These are phyloP conservation scores for Haplographium delicatum DNA, from an alignment of 495 filamentous ascomycete genomes.

Conservation along the genomic window DNA sequence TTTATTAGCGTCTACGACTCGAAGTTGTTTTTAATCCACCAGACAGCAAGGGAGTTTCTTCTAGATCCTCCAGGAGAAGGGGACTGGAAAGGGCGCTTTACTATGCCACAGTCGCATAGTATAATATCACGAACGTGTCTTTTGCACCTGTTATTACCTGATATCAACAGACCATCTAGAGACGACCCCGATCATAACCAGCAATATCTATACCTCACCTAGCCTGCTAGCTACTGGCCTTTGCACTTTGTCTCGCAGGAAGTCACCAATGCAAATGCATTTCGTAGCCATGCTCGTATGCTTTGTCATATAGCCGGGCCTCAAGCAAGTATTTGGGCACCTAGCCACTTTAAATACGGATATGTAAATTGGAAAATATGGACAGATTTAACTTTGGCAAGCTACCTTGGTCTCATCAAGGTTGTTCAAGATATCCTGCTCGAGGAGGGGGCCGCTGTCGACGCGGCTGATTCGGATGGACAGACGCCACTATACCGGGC, in stretches of 20 bases:
- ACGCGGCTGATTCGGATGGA: neutral
- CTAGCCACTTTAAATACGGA: neutral
- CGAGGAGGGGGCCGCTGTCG: conserved; percentile 2
- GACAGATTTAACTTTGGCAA: conserved; percentile 6
- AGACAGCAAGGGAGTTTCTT: conserved; percentile 38
- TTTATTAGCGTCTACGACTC: conserved; percentile 32
- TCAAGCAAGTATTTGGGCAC: conserved; percentile 4
- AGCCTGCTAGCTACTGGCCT: conserved; percentile 21
- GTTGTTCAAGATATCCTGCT: conserved; percentile 5
- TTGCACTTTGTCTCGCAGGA: conserved; percentile 17
- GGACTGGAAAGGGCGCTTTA: conserved; percentile 20
- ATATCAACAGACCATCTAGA: neutral
- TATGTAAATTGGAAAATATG: neutral
- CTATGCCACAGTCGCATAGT: conserved; percentile 10
- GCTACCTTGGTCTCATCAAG: conserved; percentile 3
- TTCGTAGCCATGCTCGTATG: conserved; percentile 3
- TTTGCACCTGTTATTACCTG: conserved; percentile 15
- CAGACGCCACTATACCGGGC: conserved; percentile 6
- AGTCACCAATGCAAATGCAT: neutral
- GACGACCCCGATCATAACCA: conserved; percentile 5
- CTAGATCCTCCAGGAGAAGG: conserved; percentile 1
- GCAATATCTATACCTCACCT: conserved; percentile 19
- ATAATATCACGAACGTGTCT: conserved; percentile 17
- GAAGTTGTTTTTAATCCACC: conserved; percentile 35
- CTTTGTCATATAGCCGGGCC: neutral